Conservation (phyloP, 768 basidiomycete species). For the Hypholoma fasciculare region DNA sequence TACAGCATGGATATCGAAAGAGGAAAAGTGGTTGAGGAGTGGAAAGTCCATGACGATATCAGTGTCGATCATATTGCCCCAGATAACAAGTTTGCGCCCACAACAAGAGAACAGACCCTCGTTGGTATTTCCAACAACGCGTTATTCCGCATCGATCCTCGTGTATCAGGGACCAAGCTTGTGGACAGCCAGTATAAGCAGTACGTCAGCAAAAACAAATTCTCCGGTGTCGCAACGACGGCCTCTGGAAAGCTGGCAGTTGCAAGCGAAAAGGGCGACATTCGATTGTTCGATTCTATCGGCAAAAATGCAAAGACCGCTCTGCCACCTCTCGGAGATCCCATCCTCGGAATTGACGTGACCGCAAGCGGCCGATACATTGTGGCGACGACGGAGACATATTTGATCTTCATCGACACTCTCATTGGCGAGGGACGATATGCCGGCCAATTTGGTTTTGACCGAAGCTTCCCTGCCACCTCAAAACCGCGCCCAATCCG, state of each 20-base stretch:
- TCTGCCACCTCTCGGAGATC: constrained; percentile 91
- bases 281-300: constrained; percentile 91
- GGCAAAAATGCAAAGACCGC: constrained; percentile 99
- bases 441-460: constrained; percentile 83
- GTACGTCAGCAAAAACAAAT: constrained; percentile 92
- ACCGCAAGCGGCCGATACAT: constrained; percentile 94
- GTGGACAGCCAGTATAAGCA: constrained; percentile 96
- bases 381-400: constrained; percentile 93
- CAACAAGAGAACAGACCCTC: constrained; percentile 88
- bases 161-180: constrained; percentile 88
- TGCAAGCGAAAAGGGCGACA: constrained; percentile 95
- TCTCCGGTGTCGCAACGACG: constrained; percentile 91
- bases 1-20: constrained; percentile 92
- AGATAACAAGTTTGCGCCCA: constrained; percentile 92
- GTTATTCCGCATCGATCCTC: constrained; percentile 97
- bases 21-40: constrained; percentile 97
- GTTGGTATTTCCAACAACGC: constrained; percentile 94
- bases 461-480: constrained; percentile 91
- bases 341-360: constrained; percentile 92
- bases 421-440: constrained; percentile 91
- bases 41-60: constrained; percentile 94
- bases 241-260: constrained; percentile 86
- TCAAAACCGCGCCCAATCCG: constrained; percentile 91
- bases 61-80: constrained; percentile 89
- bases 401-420: constrained; percentile 92